Conservation (phyloP, 75 land plant species). For the Larix kaempferi region DNA sequence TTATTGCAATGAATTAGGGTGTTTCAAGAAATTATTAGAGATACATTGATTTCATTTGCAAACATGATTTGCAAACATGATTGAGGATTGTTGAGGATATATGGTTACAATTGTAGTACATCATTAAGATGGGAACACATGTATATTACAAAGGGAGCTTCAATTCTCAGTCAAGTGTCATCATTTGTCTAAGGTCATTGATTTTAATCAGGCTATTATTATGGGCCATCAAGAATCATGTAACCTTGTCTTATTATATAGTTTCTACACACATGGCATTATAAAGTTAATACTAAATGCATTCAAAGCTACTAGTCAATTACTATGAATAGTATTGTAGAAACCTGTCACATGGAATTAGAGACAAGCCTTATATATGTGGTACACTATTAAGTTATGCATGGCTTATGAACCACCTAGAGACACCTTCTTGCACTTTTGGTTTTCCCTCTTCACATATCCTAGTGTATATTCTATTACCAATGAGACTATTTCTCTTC, state of each 20-base stretch:
- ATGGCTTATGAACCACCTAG: slow-evolving; percentile 85
- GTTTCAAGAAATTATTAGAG: too few relatives aligned
- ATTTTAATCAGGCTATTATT: slow-evolving; percentile 69
- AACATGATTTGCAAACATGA: too few relatives aligned
- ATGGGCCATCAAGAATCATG: slow-evolving; percentile 79
- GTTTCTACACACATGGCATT: slow-evolving; percentile 76
- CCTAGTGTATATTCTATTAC: slow-evolving; percentile 71
- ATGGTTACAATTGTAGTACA: too few relatives aligned
- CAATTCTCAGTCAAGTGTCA: slow-evolving; percentile 78
- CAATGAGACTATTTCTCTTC: slow-evolving; percentile 42
- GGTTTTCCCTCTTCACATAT: slow-evolving; percentile 77
- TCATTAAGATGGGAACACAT: slow-evolving; percentile 52
- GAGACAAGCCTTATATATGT: slow-evolving; percentile 77
- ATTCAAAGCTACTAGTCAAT: slow-evolving; percentile 88
- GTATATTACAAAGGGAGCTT: slow-evolving; percentile 42
- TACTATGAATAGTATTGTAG: slow-evolving; percentile 70
- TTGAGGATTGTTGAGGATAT: too few relatives aligned
- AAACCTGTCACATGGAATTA: slow-evolving; percentile 69
- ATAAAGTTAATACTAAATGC: slow-evolving; percentile 77
- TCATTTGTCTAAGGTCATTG: slow-evolving; percentile 88
- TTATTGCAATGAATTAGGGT: too few relatives aligned
- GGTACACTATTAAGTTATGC: slow-evolving; percentile 82
- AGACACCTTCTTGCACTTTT: slow-evolving; percentile 75
- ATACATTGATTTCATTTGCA: too few relatives aligned
- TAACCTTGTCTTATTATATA: slow-evolving; percentile 77